These are phyloP conservation scores for Nelumbo lutea DNA, from an alignment of 164 flowering plant species.

Conservation along the genomic window DNA sequence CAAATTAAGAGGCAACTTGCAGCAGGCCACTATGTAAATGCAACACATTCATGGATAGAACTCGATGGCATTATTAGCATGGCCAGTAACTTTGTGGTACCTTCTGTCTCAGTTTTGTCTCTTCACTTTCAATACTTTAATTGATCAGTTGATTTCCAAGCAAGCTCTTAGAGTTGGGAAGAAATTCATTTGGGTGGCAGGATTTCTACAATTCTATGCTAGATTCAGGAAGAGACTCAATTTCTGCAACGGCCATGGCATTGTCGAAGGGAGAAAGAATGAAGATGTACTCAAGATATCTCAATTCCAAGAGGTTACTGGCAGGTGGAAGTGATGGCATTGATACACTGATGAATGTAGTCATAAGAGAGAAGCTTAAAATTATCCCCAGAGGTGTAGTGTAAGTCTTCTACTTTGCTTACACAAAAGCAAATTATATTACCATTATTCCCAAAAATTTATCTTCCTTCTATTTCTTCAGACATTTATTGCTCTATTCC, in stretches of 20 bases:
- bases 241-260: constrained; percentile 25
- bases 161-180: neutral
- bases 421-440: too few relatives aligned
- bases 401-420: constrained; percentile 30
- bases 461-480: too few relatives aligned
- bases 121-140: too few relatives aligned
- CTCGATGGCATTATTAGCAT: constrained; percentile 43
- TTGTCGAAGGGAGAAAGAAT: constrained; percentile 13
- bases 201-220: constrained; percentile 79
- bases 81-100: constrained; percentile 63
- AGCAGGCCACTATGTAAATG: constrained; percentile 40
- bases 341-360: constrained; percentile 57
- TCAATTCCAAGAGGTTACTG: constrained; percentile 30
- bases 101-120: neutral
- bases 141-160: too few relatives aligned
- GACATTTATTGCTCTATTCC: too few relatives aligned
- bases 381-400: constrained; percentile 59
- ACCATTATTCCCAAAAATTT: too few relatives aligned
- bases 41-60: constrained; percentile 52
- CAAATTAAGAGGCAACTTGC: constrained; percentile 52
- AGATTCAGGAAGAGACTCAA: constrained; percentile 47
- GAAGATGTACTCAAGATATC: constrained; percentile 53
- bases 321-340: constrained; percentile 37
- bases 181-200: constrained; percentile 26
- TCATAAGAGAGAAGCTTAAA: constrained; percentile 56